phyloP scores from a whole-genome alignment of 257 asterid genomes.

The Solanum raphanifolium region DNA sequence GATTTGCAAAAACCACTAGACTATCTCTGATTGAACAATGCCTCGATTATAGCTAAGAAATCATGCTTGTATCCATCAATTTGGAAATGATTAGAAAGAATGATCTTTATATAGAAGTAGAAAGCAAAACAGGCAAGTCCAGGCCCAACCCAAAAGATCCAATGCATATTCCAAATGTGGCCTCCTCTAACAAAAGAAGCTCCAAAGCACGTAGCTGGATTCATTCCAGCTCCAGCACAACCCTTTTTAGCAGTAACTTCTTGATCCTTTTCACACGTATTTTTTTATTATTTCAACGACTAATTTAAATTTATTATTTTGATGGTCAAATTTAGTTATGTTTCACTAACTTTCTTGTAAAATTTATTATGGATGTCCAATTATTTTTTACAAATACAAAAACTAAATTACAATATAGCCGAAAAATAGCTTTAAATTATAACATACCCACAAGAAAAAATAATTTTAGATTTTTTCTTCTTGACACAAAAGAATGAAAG shows the following conservation, averaged over 20 bases:
- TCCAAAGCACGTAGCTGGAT: constrained; percentile 72
- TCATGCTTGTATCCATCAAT: constrained; percentile 52
- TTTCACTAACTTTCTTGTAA: too few relatives aligned
- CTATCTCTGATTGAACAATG: not conserved
- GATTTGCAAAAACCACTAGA: not conserved
- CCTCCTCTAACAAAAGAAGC: constrained; percentile 67
- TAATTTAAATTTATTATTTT: too few relatives aligned
- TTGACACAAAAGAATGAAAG: too few relatives aligned
- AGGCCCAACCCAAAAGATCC: constrained; percentile 81
- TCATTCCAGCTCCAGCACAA: constrained; percentile 55
- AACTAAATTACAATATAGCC: too few relatives aligned
- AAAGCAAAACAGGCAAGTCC: constrained; percentile 39
- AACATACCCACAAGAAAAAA: too few relatives aligned
- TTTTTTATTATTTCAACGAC: too few relatives aligned
- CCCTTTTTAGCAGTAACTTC: constrained; percentile 45
- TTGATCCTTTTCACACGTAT: too few relatives aligned
- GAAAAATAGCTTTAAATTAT: too few relatives aligned
- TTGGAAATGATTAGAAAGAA: constrained; percentile 50
- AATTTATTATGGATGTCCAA: too few relatives aligned
- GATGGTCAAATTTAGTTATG: too few relatives aligned
- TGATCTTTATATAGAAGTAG: constrained; percentile 53
- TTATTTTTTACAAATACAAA: too few relatives aligned
- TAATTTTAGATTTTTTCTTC: too few relatives aligned
- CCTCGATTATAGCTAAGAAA: constrained; percentile 31
- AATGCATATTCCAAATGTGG: constrained; percentile 60